Conservation (phyloP, 495 filamentous ascomycete species). For the Aspergillus heteromorphus region DNA sequence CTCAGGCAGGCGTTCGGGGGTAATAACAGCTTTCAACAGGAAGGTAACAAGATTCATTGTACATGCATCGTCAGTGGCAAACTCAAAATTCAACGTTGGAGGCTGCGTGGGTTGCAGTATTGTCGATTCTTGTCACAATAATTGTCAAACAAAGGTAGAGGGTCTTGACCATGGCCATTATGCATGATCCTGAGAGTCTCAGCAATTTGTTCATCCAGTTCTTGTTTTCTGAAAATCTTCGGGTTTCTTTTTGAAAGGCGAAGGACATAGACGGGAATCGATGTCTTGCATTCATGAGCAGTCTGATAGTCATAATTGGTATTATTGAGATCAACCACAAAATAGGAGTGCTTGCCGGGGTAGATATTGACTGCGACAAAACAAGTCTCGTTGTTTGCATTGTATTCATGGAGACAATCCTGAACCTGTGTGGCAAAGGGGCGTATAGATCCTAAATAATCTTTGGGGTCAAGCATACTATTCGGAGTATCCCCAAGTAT, state of each 20-base stretch:
- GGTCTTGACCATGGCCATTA: constrained; percentile 7
- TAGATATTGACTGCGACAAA: neutral
- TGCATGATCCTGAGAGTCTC: neutral
- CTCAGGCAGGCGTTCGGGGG: too few species aligned
- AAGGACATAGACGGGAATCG: constrained; percentile 13
- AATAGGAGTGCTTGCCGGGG: constrained; percentile 7
- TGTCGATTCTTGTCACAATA: constrained; percentile 3
- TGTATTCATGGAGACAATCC: neutral
- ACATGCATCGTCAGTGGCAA: too few species aligned
- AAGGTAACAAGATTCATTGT: too few species aligned
- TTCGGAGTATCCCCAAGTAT: neutral
- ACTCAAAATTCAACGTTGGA: neutral
- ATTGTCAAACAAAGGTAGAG: constrained; percentile 7
- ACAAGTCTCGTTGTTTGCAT: neutral
- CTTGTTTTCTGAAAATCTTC: neutral
- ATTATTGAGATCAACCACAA: constrained; percentile 16
- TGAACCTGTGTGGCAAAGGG: neutral
- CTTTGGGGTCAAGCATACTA: neutral
- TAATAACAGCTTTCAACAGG: too few species aligned
- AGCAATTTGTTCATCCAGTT: neutral
- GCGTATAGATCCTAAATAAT: neutral
- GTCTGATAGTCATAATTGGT: constrained; percentile 15
- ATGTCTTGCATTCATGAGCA: constrained; percentile 6
- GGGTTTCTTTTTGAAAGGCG: constrained; percentile 8
- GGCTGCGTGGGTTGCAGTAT: constrained; percentile 3